Percentiles rank a stretch among this genome's conserved stretches.
Conservation (phyloP, 2,329 filamentous ascomycete genomes). For the Dactylonectria estremocensis region DNA sequence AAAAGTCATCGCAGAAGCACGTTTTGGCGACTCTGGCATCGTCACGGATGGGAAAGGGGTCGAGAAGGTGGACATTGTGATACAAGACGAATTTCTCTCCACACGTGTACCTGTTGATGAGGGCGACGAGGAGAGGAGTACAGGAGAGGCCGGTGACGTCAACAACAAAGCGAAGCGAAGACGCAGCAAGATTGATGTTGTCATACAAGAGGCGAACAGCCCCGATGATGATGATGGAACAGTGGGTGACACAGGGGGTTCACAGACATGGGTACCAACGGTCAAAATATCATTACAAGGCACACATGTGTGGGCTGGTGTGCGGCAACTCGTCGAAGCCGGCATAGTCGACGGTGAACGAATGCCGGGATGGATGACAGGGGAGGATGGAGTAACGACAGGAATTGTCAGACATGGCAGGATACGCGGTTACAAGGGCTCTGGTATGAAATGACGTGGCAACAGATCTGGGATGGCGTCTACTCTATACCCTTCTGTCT, state of each 20-base stretch:
- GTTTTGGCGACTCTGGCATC: constrained; percentile 77
- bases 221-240: constrained; percentile 42
- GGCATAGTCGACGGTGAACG: constrained; percentile 81
- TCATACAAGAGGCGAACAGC: constrained; percentile 50
- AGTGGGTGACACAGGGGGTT: constrained; percentile 45
- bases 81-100: constrained; percentile 71
- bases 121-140: constrained; percentile 43
- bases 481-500: constrained; percentile 48
- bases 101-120: constrained; percentile 37
- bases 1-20: constrained; percentile 73
- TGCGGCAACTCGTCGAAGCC: constrained; percentile 82
- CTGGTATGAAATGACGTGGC: constrained; percentile 57
- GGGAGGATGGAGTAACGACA: constrained; percentile 84
- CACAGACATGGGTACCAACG: constrained; percentile 52
- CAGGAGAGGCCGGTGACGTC: constrained; percentile 31
- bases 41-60: constrained; percentile 72
- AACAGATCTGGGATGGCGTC: constrained; percentile 37
- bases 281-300: constrained; percentile 81
- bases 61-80: constrained; percentile 72
- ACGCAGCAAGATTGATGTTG: constrained; percentile 56
- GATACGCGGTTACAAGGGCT: constrained; percentile 72
- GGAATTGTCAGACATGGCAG: constrained; percentile 78
- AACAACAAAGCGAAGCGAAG: constrained; percentile 36
- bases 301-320: constrained; percentile 83
- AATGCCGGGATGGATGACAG: constrained; percentile 94